Percentiles rank a stretch among this genome's conserved stretches.
Conservation (phyloP, 2,329 filamentous ascomycete genomes). For the Trichoderma pleuroti region DNA sequence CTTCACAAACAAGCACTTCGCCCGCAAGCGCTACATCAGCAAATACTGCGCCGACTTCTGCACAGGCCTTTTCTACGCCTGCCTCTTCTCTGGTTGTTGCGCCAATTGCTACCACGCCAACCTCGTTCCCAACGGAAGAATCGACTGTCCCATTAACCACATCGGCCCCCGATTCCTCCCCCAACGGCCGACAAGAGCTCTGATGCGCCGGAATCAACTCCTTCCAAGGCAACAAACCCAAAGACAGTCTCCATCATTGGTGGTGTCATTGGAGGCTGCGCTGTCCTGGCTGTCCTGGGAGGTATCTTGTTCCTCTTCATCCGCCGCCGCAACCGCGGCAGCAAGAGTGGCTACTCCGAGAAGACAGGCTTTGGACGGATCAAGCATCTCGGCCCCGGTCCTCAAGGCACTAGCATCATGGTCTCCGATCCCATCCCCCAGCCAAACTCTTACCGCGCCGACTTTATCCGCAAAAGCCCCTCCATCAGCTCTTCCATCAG, state of each 20-base stretch:
- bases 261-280: slow-evolving; percentile 46
- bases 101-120: neutral
- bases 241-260: slow-evolving; percentile 42
- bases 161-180: neutral
- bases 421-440: slow-evolving; percentile 52
- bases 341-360: slow-evolving; percentile 7
- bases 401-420: slow-evolving; percentile 43
- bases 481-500: slow-evolving; percentile 18
- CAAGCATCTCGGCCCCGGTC: slow-evolving; percentile 22
- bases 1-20: slow-evolving; percentile 23
- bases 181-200: slow-evolving; percentile 13
- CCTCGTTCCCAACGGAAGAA: neutral
- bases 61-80: slow-evolving; percentile 22
- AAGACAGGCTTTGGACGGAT: slow-evolving; percentile 24
- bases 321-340: slow-evolving; percentile 27
- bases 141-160: neutral
- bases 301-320: slow-evolving; percentile 41
- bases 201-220: slow-evolving; percentile 6
- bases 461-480: slow-evolving; percentile 47
- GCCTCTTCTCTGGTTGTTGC: neutral
- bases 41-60: slow-evolving; percentile 22
- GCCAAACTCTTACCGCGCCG: slow-evolving; percentile 44
- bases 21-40: slow-evolving; percentile 23
- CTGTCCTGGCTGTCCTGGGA: slow-evolving; percentile 40
- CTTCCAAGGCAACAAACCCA: slow-evolving; percentile 24